Evolutionary conservation across 1,284 basidiomycete species (phyloP).

Genomic region (Omphalotus olearius): DNA sequence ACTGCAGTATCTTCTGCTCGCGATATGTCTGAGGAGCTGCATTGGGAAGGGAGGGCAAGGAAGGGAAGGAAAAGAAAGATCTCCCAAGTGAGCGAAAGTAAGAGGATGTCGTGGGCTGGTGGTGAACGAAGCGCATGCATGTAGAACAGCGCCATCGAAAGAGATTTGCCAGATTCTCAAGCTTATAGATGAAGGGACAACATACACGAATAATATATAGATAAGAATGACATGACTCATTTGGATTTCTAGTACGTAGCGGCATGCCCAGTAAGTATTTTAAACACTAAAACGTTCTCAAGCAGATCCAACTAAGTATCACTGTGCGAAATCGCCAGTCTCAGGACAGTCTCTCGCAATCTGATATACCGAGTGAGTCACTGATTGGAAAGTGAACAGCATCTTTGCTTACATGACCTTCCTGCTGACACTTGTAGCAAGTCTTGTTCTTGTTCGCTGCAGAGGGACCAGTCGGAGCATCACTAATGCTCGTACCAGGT

Average conservation of each 20-base stretch:
- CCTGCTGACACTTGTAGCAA: constrained; percentile 83
- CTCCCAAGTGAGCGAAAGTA: constrained; percentile 15
- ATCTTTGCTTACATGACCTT: constrained; percentile 65
- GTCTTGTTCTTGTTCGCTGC: constrained; percentile 64
- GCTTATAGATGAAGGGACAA: not conserved
- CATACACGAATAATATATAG: not conserved
- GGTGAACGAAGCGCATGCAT: constrained; percentile 5
- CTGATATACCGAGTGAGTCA: constrained; percentile 29
- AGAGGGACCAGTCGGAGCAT: constrained; percentile 37
- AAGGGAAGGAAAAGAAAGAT: constrained; percentile 25
- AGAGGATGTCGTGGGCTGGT: constrained; percentile 7
- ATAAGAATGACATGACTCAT: not conserved
- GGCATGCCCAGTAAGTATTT: constrained; percentile 1
- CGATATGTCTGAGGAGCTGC: constrained; percentile 32
- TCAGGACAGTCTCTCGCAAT: constrained; percentile 79
- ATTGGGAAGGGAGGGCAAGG: constrained; percentile 13
- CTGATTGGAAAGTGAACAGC: not conserved
- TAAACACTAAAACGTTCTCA: not conserved
- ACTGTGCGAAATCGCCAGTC: constrained; percentile 45
- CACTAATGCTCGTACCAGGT: constrained; percentile 49
- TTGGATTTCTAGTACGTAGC: constrained; percentile 1
- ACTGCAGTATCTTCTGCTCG: constrained; percentile 71
- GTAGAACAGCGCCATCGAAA: not conserved
- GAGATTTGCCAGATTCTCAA: not conserved
- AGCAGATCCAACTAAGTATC: constrained; percentile 13